Evolutionary conservation across 139 green algal genomes (phyloP).

Genomic region (Pycnococcus provasolii): DNA sequence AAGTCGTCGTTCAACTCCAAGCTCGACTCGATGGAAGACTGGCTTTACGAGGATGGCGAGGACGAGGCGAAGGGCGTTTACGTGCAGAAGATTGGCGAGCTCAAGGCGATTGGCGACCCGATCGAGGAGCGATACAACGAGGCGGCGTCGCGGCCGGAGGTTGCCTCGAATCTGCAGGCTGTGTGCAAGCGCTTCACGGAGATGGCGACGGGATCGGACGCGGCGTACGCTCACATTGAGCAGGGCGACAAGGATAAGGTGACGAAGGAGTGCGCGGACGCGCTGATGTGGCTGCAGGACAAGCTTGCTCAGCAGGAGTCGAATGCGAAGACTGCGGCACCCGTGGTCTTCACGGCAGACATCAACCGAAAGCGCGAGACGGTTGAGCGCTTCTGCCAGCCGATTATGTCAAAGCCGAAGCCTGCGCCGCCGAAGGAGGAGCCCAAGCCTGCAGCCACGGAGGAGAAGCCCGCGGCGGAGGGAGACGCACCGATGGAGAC

Average conservation of each 20-base stretch:
- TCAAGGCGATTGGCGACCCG: constrained; percentile 57
- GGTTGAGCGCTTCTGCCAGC: constrained; percentile 40
- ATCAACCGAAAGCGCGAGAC: constrained; percentile 80
- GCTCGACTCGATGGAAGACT: constrained; percentile 79
- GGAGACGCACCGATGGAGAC: neutral
- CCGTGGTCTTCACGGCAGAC: constrained; percentile 66
- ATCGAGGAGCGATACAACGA: constrained; percentile 50
- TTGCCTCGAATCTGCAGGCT: constrained; percentile 30
- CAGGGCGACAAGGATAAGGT: constrained; percentile 59
- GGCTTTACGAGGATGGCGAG: constrained; percentile 98
- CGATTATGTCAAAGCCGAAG: constrained; percentile 76
- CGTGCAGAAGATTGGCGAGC: constrained; percentile 73
- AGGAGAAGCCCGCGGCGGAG: constrained; percentile 12
- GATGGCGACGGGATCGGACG: constrained; percentile 37
- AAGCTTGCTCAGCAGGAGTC: constrained; percentile 52
- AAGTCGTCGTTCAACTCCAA: constrained; percentile 41
- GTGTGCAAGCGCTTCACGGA: constrained; percentile 42
- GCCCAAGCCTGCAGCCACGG: constrained; percentile 16
- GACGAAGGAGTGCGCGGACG: constrained; percentile 55
- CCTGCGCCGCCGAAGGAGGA: constrained; percentile 44
- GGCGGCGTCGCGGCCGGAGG: constrained; percentile 24
- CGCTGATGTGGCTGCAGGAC: constrained; percentile 72
- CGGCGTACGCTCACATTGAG: constrained; percentile 66
- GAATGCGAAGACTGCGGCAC: constrained; percentile 44
- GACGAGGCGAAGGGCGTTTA: constrained; percentile 85